Percentiles rank a stretch among this genome's conserved stretches.
Conservation (phyloP, 495 filamentous ascomycete species). For the Hypoxylon trugodes region DNA sequence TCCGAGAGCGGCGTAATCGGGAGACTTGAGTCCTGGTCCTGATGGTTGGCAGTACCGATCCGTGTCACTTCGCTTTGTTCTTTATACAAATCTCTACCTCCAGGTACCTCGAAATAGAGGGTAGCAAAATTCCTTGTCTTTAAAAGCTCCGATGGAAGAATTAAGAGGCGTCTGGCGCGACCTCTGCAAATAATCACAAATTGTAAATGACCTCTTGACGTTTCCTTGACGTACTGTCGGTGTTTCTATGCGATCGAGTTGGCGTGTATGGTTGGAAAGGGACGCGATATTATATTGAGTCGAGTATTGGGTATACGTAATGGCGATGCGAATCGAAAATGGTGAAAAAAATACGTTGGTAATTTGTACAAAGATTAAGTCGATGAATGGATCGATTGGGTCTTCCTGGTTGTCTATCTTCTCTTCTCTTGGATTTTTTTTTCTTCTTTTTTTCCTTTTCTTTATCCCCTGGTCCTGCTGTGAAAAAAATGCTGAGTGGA, state of each 20-base stretch:
- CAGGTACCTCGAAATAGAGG: constrained; percentile 17
- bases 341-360: constrained; percentile 30
- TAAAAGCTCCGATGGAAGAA: constrained; percentile 18
- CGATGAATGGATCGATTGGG: constrained; percentile 27
- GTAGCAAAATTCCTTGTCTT: constrained; percentile 22
- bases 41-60: constrained; percentile 21
- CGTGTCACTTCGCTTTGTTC: constrained; percentile 35
- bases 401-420: constrained; percentile 30
- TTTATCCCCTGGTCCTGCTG: constrained; percentile 25
- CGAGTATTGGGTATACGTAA: constrained; percentile 35
- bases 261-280: constrained; percentile 28
- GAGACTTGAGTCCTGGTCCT: constrained; percentile 9
- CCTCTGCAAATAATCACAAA: constrained; percentile 17
- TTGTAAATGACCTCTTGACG: constrained; percentile 5
- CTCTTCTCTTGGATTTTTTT: constrained; percentile 21
- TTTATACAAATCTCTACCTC: background rate
- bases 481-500: constrained; percentile 23
- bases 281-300: constrained; percentile 39
- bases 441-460: constrained; percentile 22
- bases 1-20: constrained; percentile 34
- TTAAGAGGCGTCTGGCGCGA: constrained; percentile 23
- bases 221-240: constrained; percentile 13
- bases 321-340: constrained; percentile 38
- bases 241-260: constrained; percentile 26
- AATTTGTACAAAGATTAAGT: constrained; percentile 40